These are phyloP conservation scores for Naganishia vishniacii DNA, from an alignment of 768 basidiomycete species.

Conservation along the genomic window DNA sequence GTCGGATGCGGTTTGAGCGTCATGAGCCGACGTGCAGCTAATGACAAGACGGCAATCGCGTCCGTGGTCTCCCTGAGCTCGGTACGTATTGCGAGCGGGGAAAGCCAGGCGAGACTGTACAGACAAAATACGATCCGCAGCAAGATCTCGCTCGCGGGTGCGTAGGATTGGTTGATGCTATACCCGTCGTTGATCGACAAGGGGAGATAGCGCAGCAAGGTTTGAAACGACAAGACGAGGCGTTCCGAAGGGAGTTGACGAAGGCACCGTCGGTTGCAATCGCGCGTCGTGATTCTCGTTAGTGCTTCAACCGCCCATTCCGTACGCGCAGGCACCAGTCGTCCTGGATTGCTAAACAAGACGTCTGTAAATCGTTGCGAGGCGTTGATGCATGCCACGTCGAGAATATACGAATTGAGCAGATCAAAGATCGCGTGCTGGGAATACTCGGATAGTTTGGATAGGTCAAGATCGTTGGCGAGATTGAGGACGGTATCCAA, in stretches of 20 bases:
- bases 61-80: constrained; percentile 64
- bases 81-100: constrained; percentile 67
- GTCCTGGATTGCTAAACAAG: constrained; percentile 40
- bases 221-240: constrained; percentile 61
- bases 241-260: constrained; percentile 59
- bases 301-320: constrained; percentile 81
- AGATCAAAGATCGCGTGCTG: constrained; percentile 60
- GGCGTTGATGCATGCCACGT: constrained; percentile 56
- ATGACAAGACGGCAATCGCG: constrained; percentile 61
- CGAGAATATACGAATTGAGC: constrained; percentile 68
- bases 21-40: constrained; percentile 36
- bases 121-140: constrained; percentile 75
- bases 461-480: constrained; percentile 54
- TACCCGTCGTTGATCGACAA: constrained; percentile 66
- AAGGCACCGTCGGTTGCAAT: constrained; percentile 71
- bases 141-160: constrained; percentile 66
- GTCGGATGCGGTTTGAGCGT: constrained; percentile 16
- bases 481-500: constrained; percentile 65
- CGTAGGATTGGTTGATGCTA: constrained; percentile 51
- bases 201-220: constrained; percentile 78
- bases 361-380: constrained; percentile 49
- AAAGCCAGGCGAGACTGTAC: constrained; percentile 78
- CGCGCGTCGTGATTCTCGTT: constrained; percentile 68
- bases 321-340: constrained; percentile 54
- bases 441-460: constrained; percentile 48